Conservation (phyloP, 805 yeast species). For the Candida patagonica region DNA sequence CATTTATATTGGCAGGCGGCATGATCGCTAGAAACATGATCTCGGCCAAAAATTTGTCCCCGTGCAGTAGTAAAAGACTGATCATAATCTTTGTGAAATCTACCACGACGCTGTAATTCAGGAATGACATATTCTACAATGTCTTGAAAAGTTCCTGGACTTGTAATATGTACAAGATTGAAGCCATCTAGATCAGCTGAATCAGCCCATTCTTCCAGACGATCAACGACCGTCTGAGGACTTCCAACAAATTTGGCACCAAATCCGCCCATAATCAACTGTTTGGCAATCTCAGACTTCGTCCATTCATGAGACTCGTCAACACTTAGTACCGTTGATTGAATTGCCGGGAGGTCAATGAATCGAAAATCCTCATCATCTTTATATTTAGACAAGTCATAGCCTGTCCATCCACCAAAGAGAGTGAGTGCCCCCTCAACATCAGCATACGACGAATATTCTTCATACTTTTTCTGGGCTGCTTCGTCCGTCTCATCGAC, state of each 20-base stretch:
- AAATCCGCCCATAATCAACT: constrained; percentile 28
- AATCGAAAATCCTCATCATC: too few relatives aligned
- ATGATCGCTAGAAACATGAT: too few relatives aligned
- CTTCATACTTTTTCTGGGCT: constrained; percentile 32
- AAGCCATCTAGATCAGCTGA: constrained; percentile 36
- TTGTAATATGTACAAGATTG: constrained; percentile 32
- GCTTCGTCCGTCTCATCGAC: constrained; percentile 35
- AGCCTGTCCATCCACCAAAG: constrained; percentile 35
- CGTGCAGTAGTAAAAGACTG: too few relatives aligned
- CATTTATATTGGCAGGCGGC: too few relatives aligned
- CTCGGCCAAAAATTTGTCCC: too few relatives aligned
- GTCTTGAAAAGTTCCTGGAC: constrained; percentile 32
- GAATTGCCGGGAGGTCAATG: too few relatives aligned
- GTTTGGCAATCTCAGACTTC: constrained; percentile 25
- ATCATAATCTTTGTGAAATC: too few relatives aligned
- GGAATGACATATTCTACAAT: constrained; percentile 32
- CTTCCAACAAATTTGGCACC: constrained; percentile 29
- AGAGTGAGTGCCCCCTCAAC: constrained; percentile 35
- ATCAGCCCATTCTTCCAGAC: constrained; percentile 32
- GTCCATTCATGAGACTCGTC: constrained; percentile 19
- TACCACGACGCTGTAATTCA: constrained; percentile 30
- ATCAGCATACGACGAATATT: constrained; percentile 29
- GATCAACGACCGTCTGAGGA: constrained; percentile 32
- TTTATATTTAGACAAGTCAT: constrained; percentile 31
- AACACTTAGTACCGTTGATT: too few relatives aligned